Percentiles rank a stretch among this genome's conserved stretches.
Evolutionary conservation across 129 eudicot species (phyloP).

Genomic region (Helianthus tuberosus): DNA sequence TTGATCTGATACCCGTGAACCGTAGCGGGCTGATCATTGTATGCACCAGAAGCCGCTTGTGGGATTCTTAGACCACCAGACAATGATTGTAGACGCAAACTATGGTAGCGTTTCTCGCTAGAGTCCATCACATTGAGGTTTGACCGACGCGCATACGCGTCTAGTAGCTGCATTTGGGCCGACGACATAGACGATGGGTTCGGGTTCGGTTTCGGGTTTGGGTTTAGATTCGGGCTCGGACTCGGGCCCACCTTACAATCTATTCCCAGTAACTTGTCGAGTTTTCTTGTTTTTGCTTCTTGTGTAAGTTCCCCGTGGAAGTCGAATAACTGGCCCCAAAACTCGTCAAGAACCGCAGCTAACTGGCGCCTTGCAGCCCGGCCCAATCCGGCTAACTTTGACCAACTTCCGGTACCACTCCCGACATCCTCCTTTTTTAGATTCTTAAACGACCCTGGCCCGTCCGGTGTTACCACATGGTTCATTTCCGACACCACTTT

Average conservation of each 20-base stretch:
- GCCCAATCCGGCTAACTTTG: constrained; percentile 84
- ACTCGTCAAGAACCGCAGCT: constrained; percentile 82
- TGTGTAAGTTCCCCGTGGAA: constrained; percentile 77
- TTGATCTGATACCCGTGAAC: constrained; percentile 78
- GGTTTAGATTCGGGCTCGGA: neutral
- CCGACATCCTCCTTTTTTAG: constrained; percentile 69
- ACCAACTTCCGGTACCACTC: constrained; percentile 81
- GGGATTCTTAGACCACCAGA: constrained; percentile 48
- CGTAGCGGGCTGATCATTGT: constrained; percentile 84
- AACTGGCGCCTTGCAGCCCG: constrained; percentile 92
- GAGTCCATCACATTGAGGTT: constrained; percentile 48
- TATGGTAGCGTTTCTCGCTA: constrained; percentile 82
- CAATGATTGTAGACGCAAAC: constrained; percentile 73
- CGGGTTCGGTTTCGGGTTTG: constrained; percentile 26
- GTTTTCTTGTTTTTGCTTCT: constrained; percentile 77
- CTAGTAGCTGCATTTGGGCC: constrained; percentile 54
- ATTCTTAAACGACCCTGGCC: constrained; percentile 67
- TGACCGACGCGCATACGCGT: constrained; percentile 52
- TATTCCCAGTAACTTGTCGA: constrained; percentile 69
- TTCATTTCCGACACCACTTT: constrained; percentile 50
- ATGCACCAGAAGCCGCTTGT: constrained; percentile 31
- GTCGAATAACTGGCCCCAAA: constrained; percentile 95
- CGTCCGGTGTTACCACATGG: constrained; percentile 53
- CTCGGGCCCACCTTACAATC: constrained; percentile 42
- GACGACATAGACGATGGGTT: constrained; percentile 53